Evolutionary conservation across 768 basidiomycete genomes (phyloP), one percentile per base, ranked within the genome.

Genomic region (Terana coerulea): DNA sequence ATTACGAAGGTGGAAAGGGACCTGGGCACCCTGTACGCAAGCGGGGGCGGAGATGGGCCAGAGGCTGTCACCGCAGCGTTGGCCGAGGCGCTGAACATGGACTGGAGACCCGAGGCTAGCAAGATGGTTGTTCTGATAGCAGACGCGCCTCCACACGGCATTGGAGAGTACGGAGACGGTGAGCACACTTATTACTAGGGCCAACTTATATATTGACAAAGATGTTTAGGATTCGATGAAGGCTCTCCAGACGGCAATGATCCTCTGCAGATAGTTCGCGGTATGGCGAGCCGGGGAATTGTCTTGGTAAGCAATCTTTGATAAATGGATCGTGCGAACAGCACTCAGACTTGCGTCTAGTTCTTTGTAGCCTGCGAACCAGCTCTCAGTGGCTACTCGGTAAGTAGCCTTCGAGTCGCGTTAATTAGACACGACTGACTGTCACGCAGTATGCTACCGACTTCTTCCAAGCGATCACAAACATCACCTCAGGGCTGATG

Each of bases 281-380:
- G 75, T 52, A 97, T 98, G 94, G 95, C 95, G 15, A 75, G 79
- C 55, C 78, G 82, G 34, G 95, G 95, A 5, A 98, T 98, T 61
- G 91, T 91, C 8, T 70, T 98, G 54, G 95, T 92, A 65, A 64
- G 86, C 41, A 26, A 50, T 37, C 25, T 41, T 5, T 17, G 31
- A 25, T 54, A n/a, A 4, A 35, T 47, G 26, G 52, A 47, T 47
- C 50, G 55, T 12, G 46, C 31, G 53, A 21, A 22, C 47, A 56
- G 21, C 34, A 54, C 53, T 36, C 57, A 17, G 15, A 19, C 1
- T 19, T 51, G 34, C 49, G 28, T 53, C 6, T 67, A 97, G 93
- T 98, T 98, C 72, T 94, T 97, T 67, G 95, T 98, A n/a, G 95
- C 95, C 25, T 98, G 95, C 71, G 95, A 98, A 69, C 95, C 95